phyloP scores from a whole-genome alignment of 352 stramenopile genomes.

The Globisporangium spiculum region DNA sequence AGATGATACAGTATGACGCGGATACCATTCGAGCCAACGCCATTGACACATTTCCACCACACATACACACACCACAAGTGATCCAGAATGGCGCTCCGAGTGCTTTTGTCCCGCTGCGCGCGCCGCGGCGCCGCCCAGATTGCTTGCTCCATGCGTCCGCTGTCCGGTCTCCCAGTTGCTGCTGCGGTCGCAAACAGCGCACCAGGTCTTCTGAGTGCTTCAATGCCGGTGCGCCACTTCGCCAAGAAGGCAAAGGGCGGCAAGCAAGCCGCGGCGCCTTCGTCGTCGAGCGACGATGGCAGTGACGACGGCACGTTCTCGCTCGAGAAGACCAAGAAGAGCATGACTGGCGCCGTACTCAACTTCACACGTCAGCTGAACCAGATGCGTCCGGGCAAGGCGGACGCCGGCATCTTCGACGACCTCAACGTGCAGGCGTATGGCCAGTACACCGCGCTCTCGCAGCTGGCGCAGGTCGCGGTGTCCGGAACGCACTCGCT shows the following conservation, averaged over 20 bases:
- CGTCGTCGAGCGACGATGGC: slow-evolving; percentile 10
- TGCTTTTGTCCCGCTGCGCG: slow-evolving; percentile 14
- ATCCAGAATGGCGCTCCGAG: slow-evolving; percentile 17
- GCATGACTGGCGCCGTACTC: slow-evolving; percentile 76
- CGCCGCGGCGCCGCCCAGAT: not conserved
- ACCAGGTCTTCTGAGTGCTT: slow-evolving; percentile 4
- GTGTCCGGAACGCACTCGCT: slow-evolving; percentile 62
- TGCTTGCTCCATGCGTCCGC: not conserved
- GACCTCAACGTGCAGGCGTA: slow-evolving; percentile 79
- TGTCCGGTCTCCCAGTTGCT: slow-evolving; percentile 9
- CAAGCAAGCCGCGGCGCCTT: slow-evolving; percentile 24
- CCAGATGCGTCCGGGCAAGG: slow-evolving; percentile 78
- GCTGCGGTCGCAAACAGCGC: slow-evolving; percentile 11
- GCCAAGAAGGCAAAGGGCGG: slow-evolving; percentile 60
- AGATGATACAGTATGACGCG: not conserved
- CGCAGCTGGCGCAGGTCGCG: slow-evolving; percentile 75
- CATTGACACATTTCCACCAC: slow-evolving; percentile 14
- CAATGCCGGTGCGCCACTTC: slow-evolving; percentile 38
- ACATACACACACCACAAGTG: not conserved
- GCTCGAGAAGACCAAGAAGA: slow-evolving; percentile 68
- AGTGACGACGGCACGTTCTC: slow-evolving; percentile 22
- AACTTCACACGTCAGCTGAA: slow-evolving; percentile 71
- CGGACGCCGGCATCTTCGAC: slow-evolving; percentile 82
- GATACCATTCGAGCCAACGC: not conserved
- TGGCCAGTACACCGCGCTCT: slow-evolving; percentile 70